Conservation (phyloP, 2,329 filamentous ascomycete species). For the Dothistroma septosporum region DNA sequence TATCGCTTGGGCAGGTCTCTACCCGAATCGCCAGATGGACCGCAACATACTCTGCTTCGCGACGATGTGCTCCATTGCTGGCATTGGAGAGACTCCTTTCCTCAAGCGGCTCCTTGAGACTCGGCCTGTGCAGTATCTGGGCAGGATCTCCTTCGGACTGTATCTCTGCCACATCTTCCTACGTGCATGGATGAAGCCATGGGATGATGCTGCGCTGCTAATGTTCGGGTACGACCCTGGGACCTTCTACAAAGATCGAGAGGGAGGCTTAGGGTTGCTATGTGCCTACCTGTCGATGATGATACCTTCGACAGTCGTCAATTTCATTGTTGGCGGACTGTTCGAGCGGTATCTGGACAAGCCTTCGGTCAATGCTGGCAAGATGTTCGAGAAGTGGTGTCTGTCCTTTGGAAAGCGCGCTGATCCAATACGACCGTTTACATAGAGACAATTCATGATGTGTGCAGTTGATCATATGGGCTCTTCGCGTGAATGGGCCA, state of each 20-base stretch:
- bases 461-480: background rate
- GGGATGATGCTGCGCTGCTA: background rate
- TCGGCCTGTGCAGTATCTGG: constrained; percentile 53
- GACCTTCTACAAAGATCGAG: constrained; percentile 1
- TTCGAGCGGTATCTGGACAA: constrained; percentile 16
- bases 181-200: constrained; percentile 5
- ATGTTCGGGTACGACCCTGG: constrained; percentile 7
- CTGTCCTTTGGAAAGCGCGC: constrained; percentile 7
- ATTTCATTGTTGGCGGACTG: constrained; percentile 15
- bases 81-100: constrained; percentile 9
- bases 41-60: constrained; percentile 14
- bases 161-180: constrained; percentile 41
- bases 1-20: constrained; percentile 5
- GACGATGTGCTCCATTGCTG: constrained; percentile 7
- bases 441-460: background rate
- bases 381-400: constrained; percentile 15
- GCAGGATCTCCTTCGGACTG: constrained; percentile 52
- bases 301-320: constrained; percentile 10
- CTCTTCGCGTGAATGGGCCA: no score
- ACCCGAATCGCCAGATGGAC: constrained; percentile 13
- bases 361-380: constrained; percentile 12
- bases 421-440: background rate
- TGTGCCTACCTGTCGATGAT: constrained; percentile 13
- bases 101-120: constrained; percentile 51
- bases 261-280: background rate